phyloP scores from a whole-genome alignment of 2,329 filamentous ascomycete species.

The Parastagonospora avenae region DNA sequence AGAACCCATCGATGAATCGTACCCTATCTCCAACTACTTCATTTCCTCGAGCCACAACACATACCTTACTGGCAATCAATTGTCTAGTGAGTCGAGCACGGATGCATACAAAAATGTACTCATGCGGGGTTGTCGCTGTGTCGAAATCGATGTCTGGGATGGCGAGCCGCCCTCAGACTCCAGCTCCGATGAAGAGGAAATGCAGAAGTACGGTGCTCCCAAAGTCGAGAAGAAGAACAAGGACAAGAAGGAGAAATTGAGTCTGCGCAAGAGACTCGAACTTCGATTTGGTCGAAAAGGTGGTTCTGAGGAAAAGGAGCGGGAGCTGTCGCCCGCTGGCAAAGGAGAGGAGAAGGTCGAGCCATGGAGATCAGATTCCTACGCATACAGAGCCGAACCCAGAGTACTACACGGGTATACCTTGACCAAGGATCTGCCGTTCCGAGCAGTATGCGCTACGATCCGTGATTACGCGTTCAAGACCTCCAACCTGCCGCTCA shows the following conservation, averaged over 20 bases:
- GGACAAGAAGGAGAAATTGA: conserved; percentile 25
- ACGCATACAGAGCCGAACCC: conserved; percentile 63
- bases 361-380: conserved; percentile 41
- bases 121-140: conserved; percentile 78
- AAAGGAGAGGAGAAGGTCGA: conserved; percentile 22
- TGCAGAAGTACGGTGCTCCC: conserved; percentile 18
- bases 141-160: conserved; percentile 96
- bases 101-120: conserved; percentile 81
- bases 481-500: conserved; percentile 75
- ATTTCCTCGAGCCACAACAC: conserved; percentile 96
- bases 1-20: conserved; percentile 61
- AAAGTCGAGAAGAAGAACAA: conserved; percentile 32
- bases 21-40: conserved; percentile 85
- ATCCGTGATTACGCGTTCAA: conserved; percentile 81
- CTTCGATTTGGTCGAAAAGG: conserved; percentile 38
- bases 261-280: conserved; percentile 44
- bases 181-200: conserved; percentile 44
- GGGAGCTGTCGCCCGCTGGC: conserved; percentile 9
- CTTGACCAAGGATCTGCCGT: conserved; percentile 81
- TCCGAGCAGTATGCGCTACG: conserved; percentile 82
- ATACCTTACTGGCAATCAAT: conserved; percentile 85
- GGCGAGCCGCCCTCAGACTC: conserved; percentile 59
- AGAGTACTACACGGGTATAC: conserved; percentile 85
- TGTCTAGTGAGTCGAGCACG: conserved; percentile 75
- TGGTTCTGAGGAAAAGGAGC: conserved; percentile 26